phyloP scores from a whole-genome alignment of 371 early-diverging fungal species.

The Massospora cicadina region DNA sequence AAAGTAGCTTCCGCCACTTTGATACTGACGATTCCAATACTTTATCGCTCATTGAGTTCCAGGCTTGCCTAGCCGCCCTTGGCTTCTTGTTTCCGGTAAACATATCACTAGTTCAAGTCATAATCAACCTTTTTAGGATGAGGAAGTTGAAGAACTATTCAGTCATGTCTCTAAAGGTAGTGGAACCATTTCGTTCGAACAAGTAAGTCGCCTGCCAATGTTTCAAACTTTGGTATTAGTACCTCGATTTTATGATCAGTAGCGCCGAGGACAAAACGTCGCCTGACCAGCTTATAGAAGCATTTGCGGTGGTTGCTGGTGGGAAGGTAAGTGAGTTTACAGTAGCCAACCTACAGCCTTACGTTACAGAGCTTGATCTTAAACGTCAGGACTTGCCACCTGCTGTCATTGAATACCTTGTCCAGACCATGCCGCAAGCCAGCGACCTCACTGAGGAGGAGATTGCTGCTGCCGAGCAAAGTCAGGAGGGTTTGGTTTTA shows the following conservation, averaged over 20 bases:
- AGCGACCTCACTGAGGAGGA: slow-evolving; percentile 23
- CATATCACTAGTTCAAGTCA: background rate
- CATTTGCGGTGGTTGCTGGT: slow-evolving; percentile 69
- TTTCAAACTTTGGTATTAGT: slow-evolving; percentile 18
- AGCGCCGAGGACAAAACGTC: slow-evolving; percentile 82
- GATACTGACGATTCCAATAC: slow-evolving; percentile 63
- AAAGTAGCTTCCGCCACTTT: slow-evolving; percentile 73
- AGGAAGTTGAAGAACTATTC: slow-evolving; percentile 49
- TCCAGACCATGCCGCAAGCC: slow-evolving; percentile 44
- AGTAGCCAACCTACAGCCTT: slow-evolving; percentile 23
- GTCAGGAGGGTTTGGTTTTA: slow-evolving; percentile 1
- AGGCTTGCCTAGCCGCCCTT: slow-evolving; percentile 65
- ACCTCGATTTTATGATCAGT: slow-evolving; percentile 66
- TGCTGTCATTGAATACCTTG: slow-evolving; percentile 48
- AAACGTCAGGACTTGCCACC: slow-evolving; percentile 42
- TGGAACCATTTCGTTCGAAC: slow-evolving; percentile 59
- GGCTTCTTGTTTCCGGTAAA: slow-evolving; percentile 44
- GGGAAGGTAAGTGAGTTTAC: slow-evolving; percentile 31
- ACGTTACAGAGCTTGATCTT: slow-evolving; percentile 53
- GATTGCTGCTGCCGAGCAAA: slow-evolving; percentile 1
- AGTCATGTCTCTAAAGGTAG: slow-evolving; percentile 33
- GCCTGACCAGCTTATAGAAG: slow-evolving; percentile 64
- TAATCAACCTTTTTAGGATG: slow-evolving; percentile 29
- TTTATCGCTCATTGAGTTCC: slow-evolving; percentile 58
- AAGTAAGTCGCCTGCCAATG: slow-evolving; percentile 22